A percentile compares a stretch with the other conserved stretches of the same genome.
Evolutionary conservation across 345 rosid species (phyloP).

Genomic region (Diplotaxis tenuifolia): DNA sequence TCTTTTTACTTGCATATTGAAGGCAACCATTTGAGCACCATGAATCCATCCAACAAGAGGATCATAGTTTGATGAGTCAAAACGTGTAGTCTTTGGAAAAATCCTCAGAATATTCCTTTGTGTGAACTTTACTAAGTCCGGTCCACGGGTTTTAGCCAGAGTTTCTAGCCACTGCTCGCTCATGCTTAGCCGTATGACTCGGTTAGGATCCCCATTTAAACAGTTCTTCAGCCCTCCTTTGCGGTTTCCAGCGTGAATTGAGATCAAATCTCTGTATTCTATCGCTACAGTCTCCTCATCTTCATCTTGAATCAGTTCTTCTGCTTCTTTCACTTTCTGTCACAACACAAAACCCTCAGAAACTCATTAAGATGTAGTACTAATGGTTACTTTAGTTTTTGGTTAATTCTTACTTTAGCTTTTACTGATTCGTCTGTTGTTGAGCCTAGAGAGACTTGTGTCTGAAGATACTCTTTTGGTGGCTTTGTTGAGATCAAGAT

Average conservation of each 20-base stretch:
- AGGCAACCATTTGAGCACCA: slow-evolving; percentile 99
- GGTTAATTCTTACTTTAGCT: slow-evolving; percentile 19
- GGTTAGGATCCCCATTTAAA: slow-evolving; percentile 43
- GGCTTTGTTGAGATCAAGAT: slow-evolving; percentile 85
- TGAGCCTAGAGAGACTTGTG: slow-evolving; percentile 28
- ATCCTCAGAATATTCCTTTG: slow-evolving; percentile 72
- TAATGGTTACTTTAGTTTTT: not conserved
- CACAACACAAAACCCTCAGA: slow-evolving; percentile 18
- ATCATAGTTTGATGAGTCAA: slow-evolving; percentile 78
- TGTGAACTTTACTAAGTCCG: slow-evolving; percentile 67
- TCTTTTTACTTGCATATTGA: slow-evolving; percentile 86
- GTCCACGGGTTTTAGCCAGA: slow-evolving; percentile 42
- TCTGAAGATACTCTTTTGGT: slow-evolving; percentile 64
- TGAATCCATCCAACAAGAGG: slow-evolving; percentile 84
- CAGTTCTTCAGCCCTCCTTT: slow-evolving; percentile 52
- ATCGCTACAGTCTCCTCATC: slow-evolving; percentile 44
- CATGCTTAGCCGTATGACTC: slow-evolving; percentile 62
- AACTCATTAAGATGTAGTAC: not conserved
- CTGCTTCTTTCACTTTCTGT: slow-evolving; percentile 39
- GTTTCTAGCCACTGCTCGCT: slow-evolving; percentile 71
- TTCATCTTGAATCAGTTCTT: slow-evolving; percentile 40
- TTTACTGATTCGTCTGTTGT: slow-evolving; percentile 27
- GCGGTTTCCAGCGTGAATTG: slow-evolving; percentile 71
- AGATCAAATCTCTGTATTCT: slow-evolving; percentile 56
- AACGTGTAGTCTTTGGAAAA: slow-evolving; percentile 73